Base-by-base conservation (phyloP, 2,329 filamentous ascomycete species). In the Colletotrichum gigasporum region DNA sequence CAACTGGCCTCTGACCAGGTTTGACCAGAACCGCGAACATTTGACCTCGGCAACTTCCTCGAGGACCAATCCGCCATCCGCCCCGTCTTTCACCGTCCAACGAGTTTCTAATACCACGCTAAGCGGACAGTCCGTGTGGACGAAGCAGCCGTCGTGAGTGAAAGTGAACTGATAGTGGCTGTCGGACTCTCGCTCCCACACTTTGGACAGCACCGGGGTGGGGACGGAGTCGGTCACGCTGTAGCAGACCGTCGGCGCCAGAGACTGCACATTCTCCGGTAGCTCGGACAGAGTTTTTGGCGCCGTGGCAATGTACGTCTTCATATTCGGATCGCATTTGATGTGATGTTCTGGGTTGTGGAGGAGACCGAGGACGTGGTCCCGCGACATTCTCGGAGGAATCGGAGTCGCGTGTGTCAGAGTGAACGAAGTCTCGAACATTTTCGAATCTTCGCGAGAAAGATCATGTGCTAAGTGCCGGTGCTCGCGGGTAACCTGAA, bases 141-240 rank as follows among this genome's bases (percentile, higher is more conserved):
- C 80, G 71, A 85, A 86, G 4, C 84, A 68, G 14, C 85, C 85
- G 16, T 72, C 76, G 10, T 75, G 74, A 16, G 82, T 73, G 65
- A 85, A 73, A n/a, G 82, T 80, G 65, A 87, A 82, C 75, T 87
- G 84, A 69, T 84, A 84, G 3, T 71, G 80, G 74, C 83, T 86
- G 51, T 82, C 78, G 5, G 87, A 81, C 45, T 82, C 80, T 52
- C 79, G 82, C 69, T 84, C 83, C 83, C 83, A 87, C 18, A 87
- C 75, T 2, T 83, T 83, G 11, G 83, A 82, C 3, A 84, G 84
- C 35, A 86, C 75, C 14, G 35, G 35, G 34, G 83, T 77, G 69
- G 85, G 83, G 6, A 85, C 77, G 35, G 78, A 73, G 66, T 84
- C 82, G 5, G 78, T 83, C 16, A 86, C 82, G 32, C 77, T 76